A percentile compares a stretch with the other conserved stretches of the same genome.
phyloP scores from a whole-genome alignment of 2,329 filamentous ascomycete species.

The Camillea tinctor region DNA sequence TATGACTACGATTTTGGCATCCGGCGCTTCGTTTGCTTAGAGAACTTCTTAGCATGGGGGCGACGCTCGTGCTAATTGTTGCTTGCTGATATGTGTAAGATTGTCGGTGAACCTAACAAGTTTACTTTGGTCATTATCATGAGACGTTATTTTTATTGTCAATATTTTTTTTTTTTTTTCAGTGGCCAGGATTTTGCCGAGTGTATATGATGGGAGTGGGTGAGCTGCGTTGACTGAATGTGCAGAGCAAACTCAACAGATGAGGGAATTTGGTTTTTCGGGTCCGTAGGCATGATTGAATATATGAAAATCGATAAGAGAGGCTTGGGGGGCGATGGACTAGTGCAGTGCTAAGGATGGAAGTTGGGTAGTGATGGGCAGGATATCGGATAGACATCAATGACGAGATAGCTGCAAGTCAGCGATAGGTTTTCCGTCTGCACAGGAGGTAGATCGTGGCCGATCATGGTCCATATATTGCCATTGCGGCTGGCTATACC shows the following conservation, averaged over 20 bases:
- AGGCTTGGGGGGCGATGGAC: not conserved
- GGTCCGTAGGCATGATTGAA: too few relatives aligned
- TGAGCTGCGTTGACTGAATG: not conserved
- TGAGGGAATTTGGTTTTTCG: too few relatives aligned
- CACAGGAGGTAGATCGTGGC: slow-evolving; percentile 8
- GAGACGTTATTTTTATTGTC: not conserved
- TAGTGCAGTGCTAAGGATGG: too few relatives aligned
- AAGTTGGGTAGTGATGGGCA: not conserved
- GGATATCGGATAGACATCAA: not conserved
- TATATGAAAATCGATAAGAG: too few relatives aligned
- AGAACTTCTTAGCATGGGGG: not conserved
- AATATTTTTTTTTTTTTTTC: not conserved
- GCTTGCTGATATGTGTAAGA: not conserved
- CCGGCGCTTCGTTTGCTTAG: not conserved
- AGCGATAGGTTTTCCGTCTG: not conserved
- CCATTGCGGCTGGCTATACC: not conserved
- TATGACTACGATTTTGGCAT: not conserved
- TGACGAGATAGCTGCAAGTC: not conserved
- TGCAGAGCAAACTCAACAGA: too few relatives aligned
- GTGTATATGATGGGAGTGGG: not conserved
- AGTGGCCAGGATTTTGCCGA: not conserved
- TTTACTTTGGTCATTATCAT: not conserved
- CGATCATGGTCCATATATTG: slow-evolving; percentile 6
- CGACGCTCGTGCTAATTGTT: not conserved
- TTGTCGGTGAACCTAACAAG: not conserved